Conservation (phyloP, 768 basidiomycete species). For the Pleurotus platypus region DNA sequence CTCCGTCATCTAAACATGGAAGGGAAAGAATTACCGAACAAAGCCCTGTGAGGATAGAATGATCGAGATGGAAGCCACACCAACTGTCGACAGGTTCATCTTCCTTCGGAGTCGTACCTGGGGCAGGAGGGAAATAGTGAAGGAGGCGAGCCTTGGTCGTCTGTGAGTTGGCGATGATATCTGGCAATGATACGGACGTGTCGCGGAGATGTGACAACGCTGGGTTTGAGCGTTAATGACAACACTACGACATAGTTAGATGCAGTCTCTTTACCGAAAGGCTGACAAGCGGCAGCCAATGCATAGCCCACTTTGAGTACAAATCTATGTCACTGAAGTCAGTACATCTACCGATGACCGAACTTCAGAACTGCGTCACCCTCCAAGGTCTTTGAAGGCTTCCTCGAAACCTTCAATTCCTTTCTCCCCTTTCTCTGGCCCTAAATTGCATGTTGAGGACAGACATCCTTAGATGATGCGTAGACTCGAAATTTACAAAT, state of each 20-base stretch:
- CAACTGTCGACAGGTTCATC: slow-evolving; percentile 79
- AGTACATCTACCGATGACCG: slow-evolving; percentile 7
- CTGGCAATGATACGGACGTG: slow-evolving; percentile 61
- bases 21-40: slow-evolving; percentile 60
- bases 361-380: slow-evolving; percentile 28
- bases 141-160: slow-evolving; percentile 90
- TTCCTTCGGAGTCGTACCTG: slow-evolving; percentile 35
- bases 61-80: slow-evolving; percentile 96
- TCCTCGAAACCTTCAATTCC: slow-evolving; percentile 75
- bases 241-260: not conserved
- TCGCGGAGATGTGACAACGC: slow-evolving; percentile 67
- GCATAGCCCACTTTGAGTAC: slow-evolving; percentile 81
- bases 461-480: slow-evolving; percentile 6
- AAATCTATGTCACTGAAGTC: slow-evolving; percentile 38
- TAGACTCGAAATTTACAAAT: slow-evolving; percentile 54
- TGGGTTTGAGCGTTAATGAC: slow-evolving; percentile 20
- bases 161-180: slow-evolving; percentile 71
- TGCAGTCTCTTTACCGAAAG: slow-evolving; percentile 59
- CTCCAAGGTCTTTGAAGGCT: slow-evolving; percentile 84
- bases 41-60: slow-evolving; percentile 86
- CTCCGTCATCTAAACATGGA: not conserved
- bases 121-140: slow-evolving; percentile 87
- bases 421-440: slow-evolving; percentile 58
- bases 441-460: slow-evolving; percentile 27
- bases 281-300: slow-evolving; percentile 85